Evolutionary conservation across 768 basidiomycete species (phyloP), one percentile per base, ranked within the genome.

Genomic region (Lepiota brunneoincarnata): DNA sequence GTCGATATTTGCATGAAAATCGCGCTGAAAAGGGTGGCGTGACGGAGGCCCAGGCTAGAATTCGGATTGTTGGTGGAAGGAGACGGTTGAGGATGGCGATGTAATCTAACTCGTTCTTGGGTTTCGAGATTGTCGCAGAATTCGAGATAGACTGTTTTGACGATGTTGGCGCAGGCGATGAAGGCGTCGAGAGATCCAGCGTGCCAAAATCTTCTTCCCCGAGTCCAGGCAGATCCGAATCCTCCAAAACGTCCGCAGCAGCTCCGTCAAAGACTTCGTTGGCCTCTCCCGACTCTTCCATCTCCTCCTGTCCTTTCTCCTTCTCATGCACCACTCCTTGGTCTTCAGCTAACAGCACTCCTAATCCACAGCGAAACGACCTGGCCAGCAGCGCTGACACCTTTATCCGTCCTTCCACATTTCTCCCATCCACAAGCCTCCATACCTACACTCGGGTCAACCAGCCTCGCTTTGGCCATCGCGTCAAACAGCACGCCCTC

Each of bases 31-130:
- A 98, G 31, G 67, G 66, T 6, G 79, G 68, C 2, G 81, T 68
- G 24, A 98, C 87, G 17, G 95, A 93, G 7, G 96, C 93, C 95
- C 96, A 99, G 6, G 93, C 94, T 47, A 93, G 77, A 36, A 98
- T 73, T 21, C 94, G 89, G 62, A 98, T 93, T 0, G 93, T 91
- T 0, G 84, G 80, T 0, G 96, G 97, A 6, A 99, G 84, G 42
- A 94, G 74, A 36, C 84, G 83, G 67, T 99, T 99, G 47, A 99
- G 81, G 55, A 91, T 77, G 40, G 77, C 73, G 12, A 91, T 72
- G 64, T 97, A 98, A 40, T 86, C 81, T 52, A 90, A 76, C 65
- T 95, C 93, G 12, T 70, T n/a, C n/a, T n/a, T n/a, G n/a, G n/a
- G n/a, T n/a, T n/a, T n/a, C n/a, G n/a, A n/a, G n/a, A n/a, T n/a